Conservation (phyloP, 73 alveolate species). For the Paramecium sexaurelia region DNA sequence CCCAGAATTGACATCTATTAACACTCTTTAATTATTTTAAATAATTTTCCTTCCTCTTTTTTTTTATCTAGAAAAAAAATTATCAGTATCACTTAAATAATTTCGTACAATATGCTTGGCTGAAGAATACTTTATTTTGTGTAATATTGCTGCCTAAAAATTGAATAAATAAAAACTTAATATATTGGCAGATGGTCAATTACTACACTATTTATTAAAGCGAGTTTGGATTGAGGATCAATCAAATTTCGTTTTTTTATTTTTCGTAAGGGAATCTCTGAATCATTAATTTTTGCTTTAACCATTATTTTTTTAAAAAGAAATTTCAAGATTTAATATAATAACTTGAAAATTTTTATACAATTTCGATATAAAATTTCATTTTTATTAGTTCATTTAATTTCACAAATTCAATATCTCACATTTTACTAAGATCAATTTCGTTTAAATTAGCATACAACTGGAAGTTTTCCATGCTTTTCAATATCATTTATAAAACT, state of each 20-base stretch:
- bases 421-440: background rate
- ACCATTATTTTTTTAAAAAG: background rate
- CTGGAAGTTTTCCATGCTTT: background rate
- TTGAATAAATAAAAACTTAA: background rate
- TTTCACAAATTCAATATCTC: background rate
- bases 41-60: background rate
- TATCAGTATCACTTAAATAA: background rate
- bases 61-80: background rate
- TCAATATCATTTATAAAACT: too few species aligned
- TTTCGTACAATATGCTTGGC: constrained; percentile 17
- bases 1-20: background rate
- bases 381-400: background rate
- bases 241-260: background rate
- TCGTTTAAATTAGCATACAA: background rate
- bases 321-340: background rate
- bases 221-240: background rate
- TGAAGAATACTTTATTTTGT: constrained; percentile 14
- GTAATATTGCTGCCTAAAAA: constrained; percentile 35
- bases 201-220: background rate
- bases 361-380: background rate
- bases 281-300: background rate
- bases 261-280: background rate
- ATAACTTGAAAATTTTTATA: background rate
- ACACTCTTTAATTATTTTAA: background rate
- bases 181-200: constrained; percentile 1